Evolutionary conservation across 2,329 filamentous ascomycete genomes (phyloP), one percentile per base, ranked within the genome.

Genomic region (Fusarium sp.): DNA sequence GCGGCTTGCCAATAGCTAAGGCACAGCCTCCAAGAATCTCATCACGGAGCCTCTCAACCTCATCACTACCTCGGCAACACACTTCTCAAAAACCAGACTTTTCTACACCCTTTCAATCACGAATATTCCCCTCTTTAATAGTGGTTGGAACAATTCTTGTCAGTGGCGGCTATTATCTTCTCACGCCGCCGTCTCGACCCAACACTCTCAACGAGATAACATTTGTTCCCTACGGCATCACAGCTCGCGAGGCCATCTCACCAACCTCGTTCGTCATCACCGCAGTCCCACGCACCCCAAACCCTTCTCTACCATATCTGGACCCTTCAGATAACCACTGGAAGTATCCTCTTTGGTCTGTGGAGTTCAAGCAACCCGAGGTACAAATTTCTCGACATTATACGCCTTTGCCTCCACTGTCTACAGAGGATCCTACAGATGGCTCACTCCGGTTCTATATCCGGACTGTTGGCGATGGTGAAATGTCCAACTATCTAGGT

Each of bases 291-390:
- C 79, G 79, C 9, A 75, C 72, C 4, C 77, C 74, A 2, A 78
- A 80, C 56, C 73, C 80, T 11, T 64, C 66, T 42, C 77, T 71
- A 5, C 81, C 77, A 15, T 80, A 80, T 61, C 56, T 84, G n/a
- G 42, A 26, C 17, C 42, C 71, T 12, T 50, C 32, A 5, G n/a
- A 66, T 39, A n/a, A 32, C 24, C 47, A 65, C 72, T 83, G 83
- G 83, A 75, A 73, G 17, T 73, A 89, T 63, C 92, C 93, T 9
- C 87, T 97, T 47, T 97, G 94, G 93, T 95, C 92, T 72, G 92
- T 98, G 39, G 93, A 98, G 84, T 91, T 98, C 79, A 98, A 97
- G 84, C 96, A 98, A 84, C 96, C 96, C 5, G 92, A 98, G 81
- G 84, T 98, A 65, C 95, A 98, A 83, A 97, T 99, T 76, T 94